A percentile compares a stretch with the other conserved stretches of the same genome.
These are phyloP conservation scores for Euphorbia lathyris DNA, from an alignment of 345 rosid species.

Conservation along the genomic window DNA sequence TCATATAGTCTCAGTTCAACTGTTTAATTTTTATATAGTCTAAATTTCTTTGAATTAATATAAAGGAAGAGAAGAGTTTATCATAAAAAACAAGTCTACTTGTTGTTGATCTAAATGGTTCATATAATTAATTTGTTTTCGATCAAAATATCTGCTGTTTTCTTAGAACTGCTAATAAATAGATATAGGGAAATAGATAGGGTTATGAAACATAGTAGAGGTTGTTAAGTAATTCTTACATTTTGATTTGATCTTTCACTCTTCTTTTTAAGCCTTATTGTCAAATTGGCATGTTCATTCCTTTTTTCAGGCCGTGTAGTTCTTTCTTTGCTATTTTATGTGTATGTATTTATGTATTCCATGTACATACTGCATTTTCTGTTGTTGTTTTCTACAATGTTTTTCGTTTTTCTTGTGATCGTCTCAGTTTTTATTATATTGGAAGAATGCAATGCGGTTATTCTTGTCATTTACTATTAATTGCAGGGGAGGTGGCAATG, in stretches of 20 bases:
- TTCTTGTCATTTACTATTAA: conserved; percentile 17
- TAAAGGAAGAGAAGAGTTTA: conserved; percentile 1
- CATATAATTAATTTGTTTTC: background rate
- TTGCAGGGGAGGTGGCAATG: conserved; percentile 82
- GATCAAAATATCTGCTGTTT: background rate
- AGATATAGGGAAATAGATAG: background rate
- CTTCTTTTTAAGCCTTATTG: background rate
- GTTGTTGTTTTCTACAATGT: background rate
- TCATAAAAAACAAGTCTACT: background rate
- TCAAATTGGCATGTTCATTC: background rate
- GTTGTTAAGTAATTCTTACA: background rate
- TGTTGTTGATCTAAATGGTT: background rate
- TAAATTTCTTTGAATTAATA: background rate
- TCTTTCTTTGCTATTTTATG: background rate
- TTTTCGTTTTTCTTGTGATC: background rate
- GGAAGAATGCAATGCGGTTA: background rate
- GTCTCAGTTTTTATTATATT: background rate
- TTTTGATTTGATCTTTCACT: background rate
- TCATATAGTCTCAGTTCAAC: background rate
- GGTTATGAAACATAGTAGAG: background rate
- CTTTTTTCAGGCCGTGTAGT: background rate
- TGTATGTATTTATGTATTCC: background rate
- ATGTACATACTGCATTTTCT: background rate
- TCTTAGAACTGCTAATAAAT: background rate
- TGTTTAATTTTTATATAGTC: background rate